Evolutionary conservation across 768 basidiomycete genomes (phyloP), one percentile per base, ranked within the genome.

Genomic region (Naganishia kalamii): DNA sequence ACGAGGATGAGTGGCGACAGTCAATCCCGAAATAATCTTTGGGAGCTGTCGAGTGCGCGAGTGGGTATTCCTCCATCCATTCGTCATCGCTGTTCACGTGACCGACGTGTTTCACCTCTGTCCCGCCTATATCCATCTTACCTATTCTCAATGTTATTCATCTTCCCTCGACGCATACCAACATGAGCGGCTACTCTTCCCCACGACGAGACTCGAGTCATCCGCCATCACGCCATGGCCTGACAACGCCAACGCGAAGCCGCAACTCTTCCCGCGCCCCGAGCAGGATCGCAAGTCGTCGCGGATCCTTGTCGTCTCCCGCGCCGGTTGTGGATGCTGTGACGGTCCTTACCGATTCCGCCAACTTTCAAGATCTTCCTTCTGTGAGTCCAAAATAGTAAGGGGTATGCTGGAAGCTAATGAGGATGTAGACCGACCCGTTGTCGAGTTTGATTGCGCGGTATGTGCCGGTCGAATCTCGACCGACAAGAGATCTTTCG

Each of bases 291-390:
- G 54, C 35, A 25, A 40, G 35, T 15, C 35, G 33, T 5, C 21
- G 29, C 23, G 33, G 33, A 2, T 57, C 54, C 15, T 47, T 47
- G 12, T 11, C 48, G 4, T 4, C 27, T 4, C 54, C 54, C 3
- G 54, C 37, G 11, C 23, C 35, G 15, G 35, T 35, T 6, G 37
- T 37, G 8, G 54, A 57, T 25, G 23, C 32, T 15, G 54, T 57
- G 21, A 25, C 54, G 0, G 13, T 57, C 0, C 23, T 57, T 2
- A 57, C 54, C 1, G 54, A 57, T 27, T 35, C 54, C 17, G 21
- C 35, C 1, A 57, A 57, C n/a, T 57, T 57, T 21, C 54, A 57
- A 37, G 54, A 57, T 29, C 13, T 57, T 10, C 54, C 54, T 5
- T 57, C 54, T 5, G 54, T 57, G 35, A 57, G 54, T 40, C 15